A percentile compares a stretch with the other conserved stretches of the same genome.
These are phyloP conservation scores for Calocera cornea DNA, from an alignment of 768 basidiomycete genomes.

Conservation along the genomic window DNA sequence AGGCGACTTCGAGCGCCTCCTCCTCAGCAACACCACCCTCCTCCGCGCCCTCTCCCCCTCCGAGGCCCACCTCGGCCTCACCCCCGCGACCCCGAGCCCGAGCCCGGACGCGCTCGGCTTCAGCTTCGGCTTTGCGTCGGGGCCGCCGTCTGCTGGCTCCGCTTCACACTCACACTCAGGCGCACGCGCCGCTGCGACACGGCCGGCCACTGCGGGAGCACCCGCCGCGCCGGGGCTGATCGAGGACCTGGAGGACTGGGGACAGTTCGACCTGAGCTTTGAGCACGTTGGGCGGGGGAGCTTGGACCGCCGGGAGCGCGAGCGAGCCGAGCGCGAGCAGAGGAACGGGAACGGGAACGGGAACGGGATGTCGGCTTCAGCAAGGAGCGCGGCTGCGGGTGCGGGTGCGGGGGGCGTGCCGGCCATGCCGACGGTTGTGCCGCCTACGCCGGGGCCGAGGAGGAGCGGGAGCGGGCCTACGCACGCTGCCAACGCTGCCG, in stretches of 20 bases:
- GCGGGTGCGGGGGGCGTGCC: neutral
- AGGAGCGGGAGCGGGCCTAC: too few species aligned
- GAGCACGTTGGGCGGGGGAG: neutral
- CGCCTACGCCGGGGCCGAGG: slow-evolving; percentile 13
- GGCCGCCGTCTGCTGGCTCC: too few species aligned
- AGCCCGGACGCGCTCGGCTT: neutral
- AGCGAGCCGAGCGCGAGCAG: neutral
- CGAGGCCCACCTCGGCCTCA: neutral
- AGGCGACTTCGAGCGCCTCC: neutral
- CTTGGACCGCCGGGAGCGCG: neutral
- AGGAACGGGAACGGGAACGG: neutral
- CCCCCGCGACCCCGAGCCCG: too few species aligned
- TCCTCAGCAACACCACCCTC: neutral
- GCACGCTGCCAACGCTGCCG: too few species aligned
- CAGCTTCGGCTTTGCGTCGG: neutral
- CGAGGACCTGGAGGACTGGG: too few species aligned
- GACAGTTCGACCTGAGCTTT: neutral
- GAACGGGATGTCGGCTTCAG: neutral
- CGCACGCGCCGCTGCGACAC: too few species aligned
- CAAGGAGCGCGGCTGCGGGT: neutral
- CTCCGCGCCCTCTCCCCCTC: neutral
- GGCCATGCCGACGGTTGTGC: slow-evolving; percentile 14
- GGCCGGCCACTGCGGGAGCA: too few species aligned
- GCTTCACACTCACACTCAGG: too few species aligned
- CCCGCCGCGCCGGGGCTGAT: too few species aligned